Conservation (phyloP, 225 moss, liverwort and hornwort genomes). For the Pseudoscleropodium purum region DNA sequence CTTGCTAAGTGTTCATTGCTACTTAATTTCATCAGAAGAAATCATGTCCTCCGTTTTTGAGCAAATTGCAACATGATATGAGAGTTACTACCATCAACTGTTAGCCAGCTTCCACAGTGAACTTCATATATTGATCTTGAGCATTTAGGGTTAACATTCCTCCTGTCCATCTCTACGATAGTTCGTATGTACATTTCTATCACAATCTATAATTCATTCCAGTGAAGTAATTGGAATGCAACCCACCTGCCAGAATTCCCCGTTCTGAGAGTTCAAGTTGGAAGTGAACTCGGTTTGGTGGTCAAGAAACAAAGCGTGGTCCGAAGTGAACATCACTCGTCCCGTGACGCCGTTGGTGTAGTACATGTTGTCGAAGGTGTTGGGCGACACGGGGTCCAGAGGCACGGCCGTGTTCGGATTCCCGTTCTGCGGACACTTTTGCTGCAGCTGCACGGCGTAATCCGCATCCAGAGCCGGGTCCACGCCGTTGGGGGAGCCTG, state of each 20-base stretch:
- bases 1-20: not conserved
- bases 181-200: not conserved
- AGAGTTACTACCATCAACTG: not conserved
- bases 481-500: constrained; percentile 24
- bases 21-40: not conserved
- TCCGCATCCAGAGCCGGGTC: constrained; percentile 40
- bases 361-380: constrained; percentile 59
- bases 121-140: not conserved
- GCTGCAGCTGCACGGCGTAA: constrained; percentile 30
- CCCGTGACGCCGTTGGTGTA: constrained; percentile 57
- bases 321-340: constrained; percentile 40
- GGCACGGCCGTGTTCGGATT: constrained; percentile 9
- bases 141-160: not conserved
- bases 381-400: constrained; percentile 49
- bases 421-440: constrained; percentile 35
- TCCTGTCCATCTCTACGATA: not conserved
- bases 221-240: not conserved
- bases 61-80: not conserved
- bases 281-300: constrained; percentile 40
- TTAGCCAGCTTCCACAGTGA: not conserved
- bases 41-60: too few species aligned
- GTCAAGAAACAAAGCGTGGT: constrained; percentile 34
- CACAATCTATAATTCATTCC: not conserved
- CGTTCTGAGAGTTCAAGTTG: constrained; percentile 48
- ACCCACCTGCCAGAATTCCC: constrained; percentile 31